phyloP scores from a whole-genome alignment of 495 filamentous ascomycete genomes.

The Tuber aestivum region DNA sequence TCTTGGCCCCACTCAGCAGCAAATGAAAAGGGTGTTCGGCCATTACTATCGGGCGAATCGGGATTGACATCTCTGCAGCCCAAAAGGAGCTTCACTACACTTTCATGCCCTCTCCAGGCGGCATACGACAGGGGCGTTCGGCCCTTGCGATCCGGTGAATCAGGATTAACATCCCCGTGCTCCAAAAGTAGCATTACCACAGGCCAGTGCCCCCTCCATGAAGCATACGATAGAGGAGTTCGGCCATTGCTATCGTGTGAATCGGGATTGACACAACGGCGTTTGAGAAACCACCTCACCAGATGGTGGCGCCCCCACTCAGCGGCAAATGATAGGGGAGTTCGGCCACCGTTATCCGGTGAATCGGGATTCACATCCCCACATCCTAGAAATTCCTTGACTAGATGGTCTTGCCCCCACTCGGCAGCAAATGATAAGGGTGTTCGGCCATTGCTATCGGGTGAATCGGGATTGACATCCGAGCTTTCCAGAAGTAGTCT shows the following conservation, averaged over 20 bases:
- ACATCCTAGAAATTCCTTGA: not conserved
- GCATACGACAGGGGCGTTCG: no score
- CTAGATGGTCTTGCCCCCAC: not conserved
- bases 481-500: not conserved
- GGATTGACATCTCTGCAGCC: no score
- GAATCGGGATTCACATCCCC: not conserved
- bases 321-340: not conserved
- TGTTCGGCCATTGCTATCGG: not conserved
- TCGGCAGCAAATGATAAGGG: not conserved
- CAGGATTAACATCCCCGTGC: no score
- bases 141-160: no score
- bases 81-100: no score
- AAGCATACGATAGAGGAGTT: not conserved
- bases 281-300: not conserved
- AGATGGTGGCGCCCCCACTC: rapidly evolving
- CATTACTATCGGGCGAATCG: no score
- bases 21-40: no score
- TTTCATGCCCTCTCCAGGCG: no score
- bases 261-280: not conserved
- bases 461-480: not conserved
- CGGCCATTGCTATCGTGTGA: not conserved
- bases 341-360: not conserved
- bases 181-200: not conserved
- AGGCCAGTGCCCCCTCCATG: not conserved
- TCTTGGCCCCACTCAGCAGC: no score